Conservation (phyloP, 2,329 filamentous ascomycete species). For the Aureobasidium sp. region DNA sequence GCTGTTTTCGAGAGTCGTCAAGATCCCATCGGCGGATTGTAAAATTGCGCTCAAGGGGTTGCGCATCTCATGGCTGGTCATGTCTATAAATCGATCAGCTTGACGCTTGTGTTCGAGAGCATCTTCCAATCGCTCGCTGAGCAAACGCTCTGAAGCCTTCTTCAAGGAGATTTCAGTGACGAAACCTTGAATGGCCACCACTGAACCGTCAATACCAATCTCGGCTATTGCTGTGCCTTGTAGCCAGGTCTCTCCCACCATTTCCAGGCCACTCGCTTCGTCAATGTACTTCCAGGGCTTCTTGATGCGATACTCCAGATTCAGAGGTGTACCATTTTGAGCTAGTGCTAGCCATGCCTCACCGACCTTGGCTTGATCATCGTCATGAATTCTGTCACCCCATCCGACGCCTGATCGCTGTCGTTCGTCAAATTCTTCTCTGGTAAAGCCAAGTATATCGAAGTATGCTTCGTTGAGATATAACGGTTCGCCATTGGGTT, state of each 20-base stretch:
- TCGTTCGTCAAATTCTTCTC: constrained; percentile 25
- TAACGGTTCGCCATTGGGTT: constrained; percentile 36
- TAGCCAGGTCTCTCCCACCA: constrained; percentile 35
- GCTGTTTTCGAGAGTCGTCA: constrained; percentile 33
- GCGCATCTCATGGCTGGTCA: constrained; percentile 43
- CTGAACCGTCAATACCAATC: constrained; percentile 32
- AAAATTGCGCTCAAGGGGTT: constrained; percentile 51
- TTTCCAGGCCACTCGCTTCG: constrained; percentile 30
- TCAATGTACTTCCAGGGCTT: constrained; percentile 38
- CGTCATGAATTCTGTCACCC: constrained; percentile 25
- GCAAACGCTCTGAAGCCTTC: constrained; percentile 35
- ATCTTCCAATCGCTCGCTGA: constrained; percentile 37
- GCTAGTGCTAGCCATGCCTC: constrained; percentile 36
- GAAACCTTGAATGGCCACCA: constrained; percentile 35
- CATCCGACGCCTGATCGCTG: constrained; percentile 32
- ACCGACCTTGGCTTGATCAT: constrained; percentile 39
- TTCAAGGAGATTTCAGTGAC: constrained; percentile 38
- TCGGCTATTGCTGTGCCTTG: constrained; percentile 37
- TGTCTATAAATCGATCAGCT: constrained; percentile 43
- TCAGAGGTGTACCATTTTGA: constrained; percentile 35
- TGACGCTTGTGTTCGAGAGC: constrained; percentile 41
- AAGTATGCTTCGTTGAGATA: constrained; percentile 47
- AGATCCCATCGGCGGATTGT: constrained; percentile 50
- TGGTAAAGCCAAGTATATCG: constrained; percentile 36
- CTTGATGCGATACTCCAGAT: constrained; percentile 42